Conservation (phyloP, 331 rosid genomes). For the Saraca asoca region DNA sequence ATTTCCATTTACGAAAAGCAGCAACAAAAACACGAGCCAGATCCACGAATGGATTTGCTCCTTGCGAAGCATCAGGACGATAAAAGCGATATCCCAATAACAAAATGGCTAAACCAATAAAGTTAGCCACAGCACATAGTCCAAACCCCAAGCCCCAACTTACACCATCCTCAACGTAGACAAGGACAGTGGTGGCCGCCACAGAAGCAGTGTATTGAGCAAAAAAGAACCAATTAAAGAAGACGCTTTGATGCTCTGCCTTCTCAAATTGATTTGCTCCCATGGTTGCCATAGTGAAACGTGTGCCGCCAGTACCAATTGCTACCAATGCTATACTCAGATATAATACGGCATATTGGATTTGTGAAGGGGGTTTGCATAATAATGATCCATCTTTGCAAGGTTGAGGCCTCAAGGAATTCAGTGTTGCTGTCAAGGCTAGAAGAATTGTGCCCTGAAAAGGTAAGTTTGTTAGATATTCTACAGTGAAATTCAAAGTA, state of each 20-base stretch:
- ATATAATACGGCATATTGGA: conserved; percentile 37
- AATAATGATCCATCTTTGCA: conserved; percentile 28
- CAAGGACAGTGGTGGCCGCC: not conserved
- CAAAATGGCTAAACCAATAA: conserved; percentile 28
- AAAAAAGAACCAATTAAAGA: conserved; percentile 20
- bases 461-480: no score
- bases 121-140: conserved; percentile 12
- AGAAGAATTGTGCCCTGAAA: conserved; percentile 42
- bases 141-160: conserved; percentile 34
- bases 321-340: conserved; percentile 20
- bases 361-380: conserved; percentile 40
- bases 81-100: conserved; percentile 43
- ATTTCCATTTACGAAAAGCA: conserved; percentile 35
- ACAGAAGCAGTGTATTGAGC: not conserved
- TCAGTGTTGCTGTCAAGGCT: conserved; percentile 35
- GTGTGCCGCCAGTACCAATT: conserved; percentile 43
- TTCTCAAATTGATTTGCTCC: conserved; percentile 22
- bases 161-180: conserved; percentile 13
- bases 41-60: conserved; percentile 40
- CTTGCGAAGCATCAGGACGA: conserved; percentile 35
- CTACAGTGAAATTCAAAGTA: no score
- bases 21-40: conserved; percentile 47
- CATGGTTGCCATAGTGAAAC: conserved; percentile 36
- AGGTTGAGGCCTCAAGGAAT: conserved; percentile 43
- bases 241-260: not conserved